Percentiles rank a stretch among this genome's conserved stretches.
phyloP scores from a whole-genome alignment of 225 moss, liverwort and hornwort genomes.

The Marchantia paleacea region DNA sequence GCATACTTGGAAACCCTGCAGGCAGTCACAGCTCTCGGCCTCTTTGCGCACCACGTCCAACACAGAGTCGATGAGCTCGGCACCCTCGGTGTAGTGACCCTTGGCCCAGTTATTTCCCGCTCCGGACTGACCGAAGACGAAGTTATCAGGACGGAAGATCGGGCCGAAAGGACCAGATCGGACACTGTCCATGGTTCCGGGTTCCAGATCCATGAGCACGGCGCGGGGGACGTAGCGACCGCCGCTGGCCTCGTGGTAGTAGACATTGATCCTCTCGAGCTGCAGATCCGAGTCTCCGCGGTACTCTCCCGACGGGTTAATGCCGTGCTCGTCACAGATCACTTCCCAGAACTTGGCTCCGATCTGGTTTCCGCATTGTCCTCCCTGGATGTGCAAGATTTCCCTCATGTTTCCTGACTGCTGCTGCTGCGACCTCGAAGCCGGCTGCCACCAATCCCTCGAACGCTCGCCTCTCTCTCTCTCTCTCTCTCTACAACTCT shows the following conservation, averaged over 20 bases:
- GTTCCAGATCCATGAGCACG: constrained; percentile 50
- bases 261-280: constrained; percentile 51
- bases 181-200: constrained; percentile 53
- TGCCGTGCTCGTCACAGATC: constrained; percentile 51
- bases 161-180: constrained; percentile 50
- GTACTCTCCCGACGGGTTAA: constrained; percentile 44
- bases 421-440: neutral
- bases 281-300: constrained; percentile 47
- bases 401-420: constrained; percentile 42
- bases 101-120: constrained; percentile 54
- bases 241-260: constrained; percentile 48
- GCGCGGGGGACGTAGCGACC: constrained; percentile 47
- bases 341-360: constrained; percentile 56
- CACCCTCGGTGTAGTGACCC: constrained; percentile 48
- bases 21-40: constrained; percentile 48
- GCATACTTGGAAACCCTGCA: constrained; percentile 52
- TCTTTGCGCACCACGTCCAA: constrained; percentile 51
- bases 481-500: neutral
- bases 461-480: neutral
- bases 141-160: constrained; percentile 49
- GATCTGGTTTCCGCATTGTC: constrained; percentile 57
- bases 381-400: constrained; percentile 54
- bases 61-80: constrained; percentile 46
- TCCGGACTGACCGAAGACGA: constrained; percentile 47
- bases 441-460: too few species aligned